Conservation (phyloP, 2,329 filamentous ascomycete genomes). For the Colletotrichum godetiae region DNA sequence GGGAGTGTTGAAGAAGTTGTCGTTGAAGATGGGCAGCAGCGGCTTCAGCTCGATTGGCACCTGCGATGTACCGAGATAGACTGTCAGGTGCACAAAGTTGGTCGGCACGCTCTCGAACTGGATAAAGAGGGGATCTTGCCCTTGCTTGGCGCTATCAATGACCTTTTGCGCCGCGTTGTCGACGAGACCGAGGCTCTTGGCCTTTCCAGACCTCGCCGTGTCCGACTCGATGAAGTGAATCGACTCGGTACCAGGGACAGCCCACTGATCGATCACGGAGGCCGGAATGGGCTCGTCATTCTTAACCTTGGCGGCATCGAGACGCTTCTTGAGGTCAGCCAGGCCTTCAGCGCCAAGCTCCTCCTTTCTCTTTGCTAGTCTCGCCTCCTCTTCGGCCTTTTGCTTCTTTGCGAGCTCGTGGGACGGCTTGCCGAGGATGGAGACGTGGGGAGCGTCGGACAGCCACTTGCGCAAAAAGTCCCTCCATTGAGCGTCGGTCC, state of each 20-base stretch:
- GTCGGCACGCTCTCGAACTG: constrained; percentile 96
- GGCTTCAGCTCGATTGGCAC: constrained; percentile 88
- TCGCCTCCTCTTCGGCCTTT: constrained; percentile 82
- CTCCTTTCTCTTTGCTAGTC: constrained; percentile 82
- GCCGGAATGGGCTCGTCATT: constrained; percentile 90
- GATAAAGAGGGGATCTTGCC: constrained; percentile 83
- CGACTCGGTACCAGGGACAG: constrained; percentile 85
- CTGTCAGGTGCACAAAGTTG: constrained; percentile 87
- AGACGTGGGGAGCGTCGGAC: constrained; percentile 85
- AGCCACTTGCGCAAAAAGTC: constrained; percentile 86
- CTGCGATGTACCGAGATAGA: constrained; percentile 82
- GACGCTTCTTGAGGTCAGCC: constrained; percentile 76
- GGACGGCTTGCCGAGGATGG: constrained; percentile 89
- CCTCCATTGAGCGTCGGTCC: constrained; percentile 88
- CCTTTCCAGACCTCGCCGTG: constrained; percentile 85
- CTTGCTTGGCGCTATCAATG: constrained; percentile 75
- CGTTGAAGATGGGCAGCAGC: constrained; percentile 83
- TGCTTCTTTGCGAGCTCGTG: constrained; percentile 81
- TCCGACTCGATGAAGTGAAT: constrained; percentile 94
- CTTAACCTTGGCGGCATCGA: constrained; percentile 86
- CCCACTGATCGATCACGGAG: constrained; percentile 82
- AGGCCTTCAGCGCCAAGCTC: constrained; percentile 86
- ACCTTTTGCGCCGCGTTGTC: constrained; percentile 78
- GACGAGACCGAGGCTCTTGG: constrained; percentile 74
- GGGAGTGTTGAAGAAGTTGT: constrained; percentile 95